phyloP scores from a whole-genome alignment of 305 asterid genomes.

The Fraxinus greggii region DNA sequence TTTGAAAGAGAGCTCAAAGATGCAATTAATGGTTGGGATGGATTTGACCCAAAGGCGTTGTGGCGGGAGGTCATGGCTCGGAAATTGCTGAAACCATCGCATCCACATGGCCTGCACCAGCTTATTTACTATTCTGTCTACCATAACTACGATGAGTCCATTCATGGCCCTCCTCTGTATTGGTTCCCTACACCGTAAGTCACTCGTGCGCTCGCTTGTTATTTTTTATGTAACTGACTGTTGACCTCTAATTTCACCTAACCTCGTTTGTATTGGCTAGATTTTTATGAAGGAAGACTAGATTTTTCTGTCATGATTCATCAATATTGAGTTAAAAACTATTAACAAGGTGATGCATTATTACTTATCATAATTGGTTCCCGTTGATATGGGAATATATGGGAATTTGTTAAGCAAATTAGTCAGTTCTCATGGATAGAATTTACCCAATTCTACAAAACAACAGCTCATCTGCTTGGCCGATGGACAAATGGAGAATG shows the following conservation, averaged over 20 bases:
- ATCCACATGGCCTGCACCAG: slow-evolving; percentile 72
- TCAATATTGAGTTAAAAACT: not conserved
- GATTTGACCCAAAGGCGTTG: slow-evolving; percentile 31
- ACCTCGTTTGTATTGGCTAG: not conserved
- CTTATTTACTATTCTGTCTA: slow-evolving; percentile 72
- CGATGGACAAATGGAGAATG: not conserved
- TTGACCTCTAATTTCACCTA: not conserved
- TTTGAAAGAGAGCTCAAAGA: slow-evolving; percentile 45
- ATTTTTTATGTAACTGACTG: not conserved
- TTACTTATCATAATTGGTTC: not conserved
- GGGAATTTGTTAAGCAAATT: not conserved
- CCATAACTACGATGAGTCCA: slow-evolving; percentile 41
- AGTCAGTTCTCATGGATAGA: not conserved
- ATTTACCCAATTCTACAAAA: not conserved
- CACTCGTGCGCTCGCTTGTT: not conserved
- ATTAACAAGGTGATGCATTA: not conserved
- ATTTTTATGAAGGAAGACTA: not conserved
- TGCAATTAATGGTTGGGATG: slow-evolving; percentile 24
- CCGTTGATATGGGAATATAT: not conserved
- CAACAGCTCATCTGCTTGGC: not conserved
- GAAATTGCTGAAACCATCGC: slow-evolving; percentile 66
- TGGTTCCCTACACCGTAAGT: slow-evolving; percentile 89
- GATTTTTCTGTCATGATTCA: not conserved
- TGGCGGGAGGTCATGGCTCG: slow-evolving; percentile 61
- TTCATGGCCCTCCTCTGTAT: slow-evolving; percentile 68